Evolutionary conservation across 495 filamentous ascomycete species (phyloP), one percentile per base, ranked within the genome.

Genomic region (Hypoxylon crocopeplum): DNA sequence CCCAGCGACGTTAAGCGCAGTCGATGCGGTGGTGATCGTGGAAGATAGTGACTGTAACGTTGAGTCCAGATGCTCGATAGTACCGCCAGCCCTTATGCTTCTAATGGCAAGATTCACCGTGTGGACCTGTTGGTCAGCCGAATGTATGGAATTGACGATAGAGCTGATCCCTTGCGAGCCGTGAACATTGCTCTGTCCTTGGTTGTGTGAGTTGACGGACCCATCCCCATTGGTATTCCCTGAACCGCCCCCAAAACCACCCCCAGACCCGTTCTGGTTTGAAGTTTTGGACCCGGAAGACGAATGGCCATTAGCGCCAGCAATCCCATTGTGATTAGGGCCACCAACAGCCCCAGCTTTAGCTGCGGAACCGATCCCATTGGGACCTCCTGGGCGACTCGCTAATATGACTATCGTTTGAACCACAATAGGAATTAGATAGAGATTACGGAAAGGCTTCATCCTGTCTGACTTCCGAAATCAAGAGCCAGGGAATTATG

Each of bases 121-220:
- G 10, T 54, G 44, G 11, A 56, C 49, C 16, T 59, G 61, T 29
- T 59, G 48, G 12, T 59, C 45, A 19, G 50, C 49, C 1, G 50
- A 59, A 13, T 45, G 39, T 34, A 64, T 59, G 12, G 61, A 32
- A 29, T 59, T 46, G 4, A 64, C 45, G 3, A 64, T 56, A 21
- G 55, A 47, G 13, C 48, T 22, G 37, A 64, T 33, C 20, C 45
- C 53, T 11, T 53, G 30, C n/a, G 53, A 45, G 16, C 36, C 20
- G 12, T 54, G 24, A 12, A 25, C 19, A 40, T 54, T 50, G 13
- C 29, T 15, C 24, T 52, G 52, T 15, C 47, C 60, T 8, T 54
- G 27, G 3, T 40, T 37, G 16, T 49, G 11, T 21, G 48, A 48
- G 6, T 11, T 17, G 2, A 10, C 6, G 20, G 48, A 25, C n/a